Conservation (phyloP, 106 monocot species). For the Platanthera zijinensis region DNA sequence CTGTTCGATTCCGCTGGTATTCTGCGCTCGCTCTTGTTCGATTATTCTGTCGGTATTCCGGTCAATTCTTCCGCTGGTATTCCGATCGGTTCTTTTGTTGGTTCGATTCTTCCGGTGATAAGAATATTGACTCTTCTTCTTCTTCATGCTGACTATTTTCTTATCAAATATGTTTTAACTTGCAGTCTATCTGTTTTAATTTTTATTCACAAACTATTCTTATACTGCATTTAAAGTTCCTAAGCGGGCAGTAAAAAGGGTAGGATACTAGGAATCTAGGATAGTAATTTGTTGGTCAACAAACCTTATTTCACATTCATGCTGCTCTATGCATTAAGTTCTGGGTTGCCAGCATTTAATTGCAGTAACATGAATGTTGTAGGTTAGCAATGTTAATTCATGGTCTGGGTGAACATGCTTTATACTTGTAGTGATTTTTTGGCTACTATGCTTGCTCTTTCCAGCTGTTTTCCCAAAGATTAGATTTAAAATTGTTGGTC, state of each 20-base stretch:
- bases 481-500: neutral
- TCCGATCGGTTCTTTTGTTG: too few species aligned
- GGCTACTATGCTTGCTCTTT: neutral
- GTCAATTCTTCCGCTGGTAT: too few species aligned
- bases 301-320: neutral
- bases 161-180: neutral
- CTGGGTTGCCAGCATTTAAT: neutral
- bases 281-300: neutral
- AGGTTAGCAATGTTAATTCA: neutral
- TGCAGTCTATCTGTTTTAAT: neutral
- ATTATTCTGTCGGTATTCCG: too few species aligned
- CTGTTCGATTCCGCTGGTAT: too few species aligned
- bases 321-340: neutral
- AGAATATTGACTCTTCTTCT: too few species aligned
- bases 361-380: neutral
- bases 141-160: neutral
- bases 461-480: neutral
- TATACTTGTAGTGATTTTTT: slow-evolving; percentile 1
- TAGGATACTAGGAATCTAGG: neutral
- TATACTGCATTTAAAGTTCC: neutral
- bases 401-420: neutral
- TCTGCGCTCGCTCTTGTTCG: too few species aligned
- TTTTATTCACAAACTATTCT: neutral
- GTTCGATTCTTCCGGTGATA: too few species aligned
- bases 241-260: neutral